A percentile compares a stretch with the other conserved stretches of the same genome.
Conservation (phyloP, 441 rosid species). For the Corymbia calophylla region DNA sequence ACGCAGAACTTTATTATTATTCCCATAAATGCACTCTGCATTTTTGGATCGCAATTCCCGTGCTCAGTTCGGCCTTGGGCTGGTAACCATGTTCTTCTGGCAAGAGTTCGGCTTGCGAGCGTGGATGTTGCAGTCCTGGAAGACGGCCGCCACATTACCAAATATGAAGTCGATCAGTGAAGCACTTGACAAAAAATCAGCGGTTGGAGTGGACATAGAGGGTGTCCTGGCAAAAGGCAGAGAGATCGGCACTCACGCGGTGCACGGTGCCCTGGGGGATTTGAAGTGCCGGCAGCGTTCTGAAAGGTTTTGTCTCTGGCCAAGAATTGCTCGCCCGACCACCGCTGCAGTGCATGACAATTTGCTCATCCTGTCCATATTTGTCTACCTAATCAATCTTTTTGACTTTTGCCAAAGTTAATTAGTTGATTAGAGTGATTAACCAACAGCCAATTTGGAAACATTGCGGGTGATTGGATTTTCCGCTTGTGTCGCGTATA, state of each 20-base stretch:
- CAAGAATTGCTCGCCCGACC: neutral
- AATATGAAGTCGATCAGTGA: neutral
- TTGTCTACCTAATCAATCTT: neutral
- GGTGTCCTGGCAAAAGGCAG: conserved; percentile 2
- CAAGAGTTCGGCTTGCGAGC: neutral
- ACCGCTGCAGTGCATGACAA: neutral
- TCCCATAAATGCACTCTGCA: neutral
- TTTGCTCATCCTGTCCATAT: neutral
- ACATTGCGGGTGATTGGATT: neutral
- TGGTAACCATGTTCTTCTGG: neutral
- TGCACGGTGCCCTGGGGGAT: neutral
- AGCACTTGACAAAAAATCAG: neutral
- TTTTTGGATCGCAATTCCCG: neutral
- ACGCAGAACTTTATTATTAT: neutral
- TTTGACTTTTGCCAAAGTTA: neutral
- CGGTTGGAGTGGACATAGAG: neutral
- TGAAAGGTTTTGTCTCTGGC: neutral
- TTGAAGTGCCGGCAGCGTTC: conserved; percentile 2
- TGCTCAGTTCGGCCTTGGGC: neutral
- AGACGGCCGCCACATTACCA: neutral
- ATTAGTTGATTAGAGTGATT: neutral
- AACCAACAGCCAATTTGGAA: neutral
- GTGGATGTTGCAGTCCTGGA: neutral
- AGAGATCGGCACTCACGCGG: neutral
- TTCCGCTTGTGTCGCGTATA: neutral